Conservation (phyloP, 306 rosid genomes). For the Alnus glutinosa region DNA sequence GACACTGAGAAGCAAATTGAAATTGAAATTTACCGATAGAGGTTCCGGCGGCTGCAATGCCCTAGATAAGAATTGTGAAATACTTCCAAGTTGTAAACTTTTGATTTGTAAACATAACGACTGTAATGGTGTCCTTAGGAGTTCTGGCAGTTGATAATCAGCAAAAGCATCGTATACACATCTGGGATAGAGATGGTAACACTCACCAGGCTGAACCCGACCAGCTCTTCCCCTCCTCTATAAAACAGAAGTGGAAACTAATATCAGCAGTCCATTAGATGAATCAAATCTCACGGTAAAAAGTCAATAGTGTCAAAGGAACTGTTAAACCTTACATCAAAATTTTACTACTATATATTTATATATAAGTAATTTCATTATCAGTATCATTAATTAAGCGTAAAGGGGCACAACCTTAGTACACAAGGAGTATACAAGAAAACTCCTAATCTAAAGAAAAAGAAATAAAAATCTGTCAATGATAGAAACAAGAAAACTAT, state of each 20-base stretch:
- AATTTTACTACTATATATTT: neutral
- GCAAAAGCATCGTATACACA: slow-evolving; percentile 81
- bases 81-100: slow-evolving; percentile 91
- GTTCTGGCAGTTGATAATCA: slow-evolving; percentile 93
- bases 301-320: neutral
- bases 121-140: slow-evolving; percentile 94
- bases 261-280: slow-evolving; percentile 3
- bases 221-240: slow-evolving; percentile 99
- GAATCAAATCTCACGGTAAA: neutral
- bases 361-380: too few species aligned
- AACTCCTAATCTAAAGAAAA: too few species aligned
- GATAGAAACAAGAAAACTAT: too few species aligned
- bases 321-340: neutral
- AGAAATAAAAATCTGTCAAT: too few species aligned
- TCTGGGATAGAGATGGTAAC: slow-evolving; percentile 92
- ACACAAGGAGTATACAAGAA: too few species aligned
- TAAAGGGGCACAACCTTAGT: too few species aligned
- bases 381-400: too few species aligned
- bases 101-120: slow-evolving; percentile 94
- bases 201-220: slow-evolving; percentile 93
- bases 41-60: slow-evolving; percentile 92
- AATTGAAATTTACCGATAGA: slow-evolving; percentile 63
- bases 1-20: slow-evolving; percentile 10
- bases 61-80: slow-evolving; percentile 83
- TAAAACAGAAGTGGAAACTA: slow-evolving; percentile 24